Evolutionary conservation across 1,284 basidiomycete genomes (phyloP), one percentile per base, ranked within the genome.

Genomic region (Xerocomus cyaneibrunnescens): DNA sequence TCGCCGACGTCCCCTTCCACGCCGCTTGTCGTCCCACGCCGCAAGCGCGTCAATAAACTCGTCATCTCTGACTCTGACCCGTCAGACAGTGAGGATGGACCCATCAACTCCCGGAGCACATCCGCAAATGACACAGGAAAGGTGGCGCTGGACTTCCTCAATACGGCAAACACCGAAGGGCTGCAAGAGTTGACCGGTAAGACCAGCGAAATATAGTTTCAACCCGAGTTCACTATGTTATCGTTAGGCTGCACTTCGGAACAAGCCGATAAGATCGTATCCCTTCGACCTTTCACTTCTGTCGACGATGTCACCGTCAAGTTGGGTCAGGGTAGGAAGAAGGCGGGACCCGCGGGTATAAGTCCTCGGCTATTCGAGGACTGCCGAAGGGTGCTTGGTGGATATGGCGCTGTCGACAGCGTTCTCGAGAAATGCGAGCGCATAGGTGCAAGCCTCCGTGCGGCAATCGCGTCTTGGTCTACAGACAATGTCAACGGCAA

Each of bases 291-390:
- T 0, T 99, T 93, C 69, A 66, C 69, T 6, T 81, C 84, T 19
- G 79, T 86, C n/a, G 85, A 89, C 32, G 92, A 96, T 56, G 75
- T 98, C 44, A 85, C 84, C 42, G 69, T 70, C 50, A 94, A 91
- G 68, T 80, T 97, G 12, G 82, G 83, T 46, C 91, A 94, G 69
- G 85, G 83, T 16, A 85, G 79, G 73, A 93, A 92, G 72, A 94
- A 94, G 63, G 80, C 84, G 4, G 84, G 85, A 1, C 82, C 85
- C 13, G 77, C 75, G 7, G 95, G 95, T 17, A 88, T 99, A 58
- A 94, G 92, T 52, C 81, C 89, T 52, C 85, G 89, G 52, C 79
- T 99, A 66, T 94, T 98, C 66, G 90, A 95, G 62, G 92, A 96
- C 58, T 95, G 92, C 67, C 83, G 84, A 48, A 82, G 87, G 46